Evolutionary conservation across 2,329 filamentous ascomycete species (phyloP).

Genomic region (Fusarium aywerte): DNA sequence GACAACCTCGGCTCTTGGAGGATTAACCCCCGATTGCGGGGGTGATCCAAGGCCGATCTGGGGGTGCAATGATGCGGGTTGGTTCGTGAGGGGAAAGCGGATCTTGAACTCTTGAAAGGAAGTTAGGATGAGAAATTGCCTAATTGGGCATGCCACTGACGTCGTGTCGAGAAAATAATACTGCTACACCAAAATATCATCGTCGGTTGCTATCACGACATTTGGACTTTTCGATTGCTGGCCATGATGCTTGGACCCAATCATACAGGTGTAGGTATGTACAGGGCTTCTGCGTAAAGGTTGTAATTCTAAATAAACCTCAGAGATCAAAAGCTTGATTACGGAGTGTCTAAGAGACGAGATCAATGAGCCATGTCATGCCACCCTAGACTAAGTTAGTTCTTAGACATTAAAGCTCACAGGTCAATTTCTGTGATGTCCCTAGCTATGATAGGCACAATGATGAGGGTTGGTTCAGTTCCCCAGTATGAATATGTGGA

Average conservation of each 20-base stretch:
- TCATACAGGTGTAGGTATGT: background rate
- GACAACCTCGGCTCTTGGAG: constrained; percentile 39
- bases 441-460: too few relatives aligned
- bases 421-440: too few relatives aligned
- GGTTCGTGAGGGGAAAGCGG: constrained; percentile 40
- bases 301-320: background rate
- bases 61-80: constrained; percentile 27
- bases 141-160: constrained; percentile 18
- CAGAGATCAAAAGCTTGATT: background rate
- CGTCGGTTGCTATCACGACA: background rate
- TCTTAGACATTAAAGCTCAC: too few relatives aligned
- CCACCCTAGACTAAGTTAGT: background rate
- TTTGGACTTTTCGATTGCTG: background rate
- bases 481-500: too few relatives aligned
- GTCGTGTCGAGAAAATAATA: constrained; percentile 1
- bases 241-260: too few relatives aligned
- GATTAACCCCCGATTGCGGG: constrained; percentile 39
- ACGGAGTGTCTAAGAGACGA: background rate
- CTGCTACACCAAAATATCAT: background rate
- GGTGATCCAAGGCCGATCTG: constrained; percentile 31
- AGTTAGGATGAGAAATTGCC: constrained; percentile 30
- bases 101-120: constrained; percentile 25
- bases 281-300: background rate
- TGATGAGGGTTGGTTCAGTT: too few relatives aligned
- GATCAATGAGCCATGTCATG: background rate